These are phyloP conservation scores for Glomus cerebriforme DNA, from an alignment of 192 early-diverging fungal species.

Conservation along the genomic window DNA sequence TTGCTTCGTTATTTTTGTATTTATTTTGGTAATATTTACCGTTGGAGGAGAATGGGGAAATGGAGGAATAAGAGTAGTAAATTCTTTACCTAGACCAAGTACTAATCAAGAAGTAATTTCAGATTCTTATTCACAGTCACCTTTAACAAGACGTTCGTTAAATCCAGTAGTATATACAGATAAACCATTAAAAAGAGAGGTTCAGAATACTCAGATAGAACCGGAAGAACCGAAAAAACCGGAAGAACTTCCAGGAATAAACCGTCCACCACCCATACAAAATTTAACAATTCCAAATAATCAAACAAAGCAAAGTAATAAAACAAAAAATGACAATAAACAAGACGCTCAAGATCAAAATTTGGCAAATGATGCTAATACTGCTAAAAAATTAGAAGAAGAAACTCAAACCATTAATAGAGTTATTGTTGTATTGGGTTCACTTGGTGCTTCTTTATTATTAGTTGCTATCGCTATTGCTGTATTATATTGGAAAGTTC, in stretches of 20 bases:
- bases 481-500: conserved; percentile 25
- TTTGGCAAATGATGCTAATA: not conserved
- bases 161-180: not conserved
- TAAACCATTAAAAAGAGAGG: not conserved
- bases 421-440: conserved; percentile 26
- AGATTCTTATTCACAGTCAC: no score
- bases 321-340: not conserved
- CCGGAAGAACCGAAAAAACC: not conserved
- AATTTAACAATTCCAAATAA: not conserved
- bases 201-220: not conserved
- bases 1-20: not conserved
- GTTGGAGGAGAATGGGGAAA: not conserved
- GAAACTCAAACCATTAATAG: conserved; percentile 13
- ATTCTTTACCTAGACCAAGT: not conserved
- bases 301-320: not conserved
- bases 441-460: conserved; percentile 14
- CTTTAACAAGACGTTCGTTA: not conserved
- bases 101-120: not conserved
- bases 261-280: no score
- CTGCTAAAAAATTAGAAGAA: conserved; percentile 6
- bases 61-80: not conserved
- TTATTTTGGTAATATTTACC: not conserved
- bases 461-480: conserved; percentile 26
- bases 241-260: no score
- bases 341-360: not conserved